These are phyloP conservation scores for Vairimorpha ceranae DNA, from an alignment of 371 early-diverging fungal species.

Conservation along the genomic window DNA sequence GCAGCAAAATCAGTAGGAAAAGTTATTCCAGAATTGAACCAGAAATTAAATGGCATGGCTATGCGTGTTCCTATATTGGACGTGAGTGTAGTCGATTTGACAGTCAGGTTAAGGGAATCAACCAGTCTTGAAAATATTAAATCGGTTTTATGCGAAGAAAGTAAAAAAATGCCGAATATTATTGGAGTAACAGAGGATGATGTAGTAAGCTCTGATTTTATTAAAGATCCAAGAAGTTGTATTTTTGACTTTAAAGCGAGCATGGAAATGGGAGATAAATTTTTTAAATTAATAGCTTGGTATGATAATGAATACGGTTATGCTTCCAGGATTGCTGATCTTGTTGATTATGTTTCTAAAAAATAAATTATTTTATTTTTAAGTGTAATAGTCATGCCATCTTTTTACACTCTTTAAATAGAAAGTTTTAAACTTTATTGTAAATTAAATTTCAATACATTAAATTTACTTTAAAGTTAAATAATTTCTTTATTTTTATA, in stretches of 20 bases:
- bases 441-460: no score
- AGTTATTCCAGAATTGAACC: conserved; percentile 87
- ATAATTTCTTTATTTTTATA: no score
- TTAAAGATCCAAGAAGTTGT: conserved; percentile 76
- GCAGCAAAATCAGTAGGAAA: conserved; percentile 97
- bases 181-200: conserved; percentile 86
- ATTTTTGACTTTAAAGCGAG: conserved; percentile 93
- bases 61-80: conserved; percentile 89
- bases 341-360: conserved; percentile 47
- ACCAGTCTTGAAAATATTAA: conserved; percentile 65
- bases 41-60: conserved; percentile 67
- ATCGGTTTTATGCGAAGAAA: conserved; percentile 62
- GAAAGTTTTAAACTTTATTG: no score
- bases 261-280: conserved; percentile 82
- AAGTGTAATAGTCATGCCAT: no score
- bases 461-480: no score
- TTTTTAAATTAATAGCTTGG: conserved; percentile 95
- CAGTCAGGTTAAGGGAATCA: conserved; percentile 75
- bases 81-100: conserved; percentile 95
- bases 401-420: no score
- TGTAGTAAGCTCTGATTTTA: conserved; percentile 90
- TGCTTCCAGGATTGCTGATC: conserved; percentile 69
- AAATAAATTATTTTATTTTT: no score
- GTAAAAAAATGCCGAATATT: conserved; percentile 76
- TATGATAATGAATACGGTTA: conserved; percentile 77